Percentiles rank a stretch among this genome's conserved stretches.
Conservation (phyloP, 495 filamentous ascomycete genomes). For the Talaromyces wortmannii region DNA sequence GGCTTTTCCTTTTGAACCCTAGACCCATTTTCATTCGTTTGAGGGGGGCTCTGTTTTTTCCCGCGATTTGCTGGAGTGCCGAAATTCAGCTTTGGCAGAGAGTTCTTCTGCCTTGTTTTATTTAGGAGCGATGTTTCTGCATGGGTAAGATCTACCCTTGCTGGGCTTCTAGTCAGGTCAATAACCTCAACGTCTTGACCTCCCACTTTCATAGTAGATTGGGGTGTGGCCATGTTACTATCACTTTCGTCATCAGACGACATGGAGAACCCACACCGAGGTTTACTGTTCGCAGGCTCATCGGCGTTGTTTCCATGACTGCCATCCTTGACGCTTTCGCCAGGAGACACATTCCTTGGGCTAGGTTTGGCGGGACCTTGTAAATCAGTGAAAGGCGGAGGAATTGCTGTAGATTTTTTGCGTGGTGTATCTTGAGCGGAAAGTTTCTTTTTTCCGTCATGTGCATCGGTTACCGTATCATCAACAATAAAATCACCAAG, state of each 20-base stretch:
- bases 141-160: constrained; percentile 12
- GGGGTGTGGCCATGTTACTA: not conserved
- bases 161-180: constrained; percentile 24
- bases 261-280: constrained; percentile 1
- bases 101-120: not conserved
- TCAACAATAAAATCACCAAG: constrained; percentile 39
- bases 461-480: constrained; percentile 6
- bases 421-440: not conserved
- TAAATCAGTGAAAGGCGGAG: not conserved
- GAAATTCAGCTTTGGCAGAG: too few relatives aligned
- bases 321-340: not conserved
- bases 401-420: not conserved
- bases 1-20: too few relatives aligned
- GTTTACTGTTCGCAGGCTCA: not conserved
- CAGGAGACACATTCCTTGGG: not conserved
- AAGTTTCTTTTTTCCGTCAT: constrained; percentile 16
- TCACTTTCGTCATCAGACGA: constrained; percentile 20
- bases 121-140: constrained; percentile 21
- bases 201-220: not conserved
- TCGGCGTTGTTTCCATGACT: not conserved
- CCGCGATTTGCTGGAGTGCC: too few relatives aligned
- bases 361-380: not conserved
- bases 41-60: too few relatives aligned
- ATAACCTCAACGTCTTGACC: constrained; percentile 9
- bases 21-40: too few relatives aligned